These are phyloP conservation scores for Tylopilus subfusipes DNA, from an alignment of 768 basidiomycete species.

Conservation along the genomic window DNA sequence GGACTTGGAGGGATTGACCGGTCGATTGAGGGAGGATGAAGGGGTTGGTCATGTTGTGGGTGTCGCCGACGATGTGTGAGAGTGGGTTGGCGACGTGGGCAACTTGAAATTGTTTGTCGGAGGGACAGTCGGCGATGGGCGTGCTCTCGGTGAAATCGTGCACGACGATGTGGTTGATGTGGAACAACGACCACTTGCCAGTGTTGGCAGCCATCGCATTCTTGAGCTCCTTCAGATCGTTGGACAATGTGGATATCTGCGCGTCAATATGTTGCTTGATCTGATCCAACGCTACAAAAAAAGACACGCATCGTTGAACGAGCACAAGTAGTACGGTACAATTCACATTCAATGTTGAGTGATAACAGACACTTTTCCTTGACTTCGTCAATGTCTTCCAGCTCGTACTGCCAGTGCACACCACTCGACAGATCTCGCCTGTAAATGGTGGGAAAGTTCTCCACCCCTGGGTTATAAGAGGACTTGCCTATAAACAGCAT, in stretches of 20 bases:
- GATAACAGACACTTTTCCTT: slow-evolving; percentile 85
- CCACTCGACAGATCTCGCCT: slow-evolving; percentile 89
- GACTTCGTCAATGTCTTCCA: slow-evolving; percentile 93
- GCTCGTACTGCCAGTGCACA: slow-evolving; percentile 91
- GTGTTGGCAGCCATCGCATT: slow-evolving; percentile 52
- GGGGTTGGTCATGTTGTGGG: slow-evolving; percentile 31
- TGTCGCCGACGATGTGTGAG: slow-evolving; percentile 60
- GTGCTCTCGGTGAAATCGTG: slow-evolving; percentile 63
- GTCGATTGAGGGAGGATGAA: slow-evolving; percentile 60
- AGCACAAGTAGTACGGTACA: slow-evolving; percentile 15
- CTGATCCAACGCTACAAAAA: slow-evolving; percentile 81
- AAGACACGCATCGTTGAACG: slow-evolving; percentile 4
- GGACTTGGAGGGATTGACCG: slow-evolving; percentile 53
- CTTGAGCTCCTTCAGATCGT: slow-evolving; percentile 88
- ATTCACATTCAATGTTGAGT: slow-evolving; percentile 93
- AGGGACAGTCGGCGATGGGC: slow-evolving; percentile 61
- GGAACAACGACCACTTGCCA: slow-evolving; percentile 51
- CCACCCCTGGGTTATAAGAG: slow-evolving; percentile 87
- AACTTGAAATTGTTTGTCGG: slow-evolving; percentile 74
- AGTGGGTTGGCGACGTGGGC: slow-evolving; percentile 69
- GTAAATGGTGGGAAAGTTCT: slow-evolving; percentile 94
- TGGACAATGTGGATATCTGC: slow-evolving; percentile 79
- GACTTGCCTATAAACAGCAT: slow-evolving; percentile 94
- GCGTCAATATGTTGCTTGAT: slow-evolving; percentile 97
- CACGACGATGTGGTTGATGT: too few relatives aligned